phyloP scores from a whole-genome alignment of 768 basidiomycete genomes.

The Auriscalpium microsporum region DNA sequence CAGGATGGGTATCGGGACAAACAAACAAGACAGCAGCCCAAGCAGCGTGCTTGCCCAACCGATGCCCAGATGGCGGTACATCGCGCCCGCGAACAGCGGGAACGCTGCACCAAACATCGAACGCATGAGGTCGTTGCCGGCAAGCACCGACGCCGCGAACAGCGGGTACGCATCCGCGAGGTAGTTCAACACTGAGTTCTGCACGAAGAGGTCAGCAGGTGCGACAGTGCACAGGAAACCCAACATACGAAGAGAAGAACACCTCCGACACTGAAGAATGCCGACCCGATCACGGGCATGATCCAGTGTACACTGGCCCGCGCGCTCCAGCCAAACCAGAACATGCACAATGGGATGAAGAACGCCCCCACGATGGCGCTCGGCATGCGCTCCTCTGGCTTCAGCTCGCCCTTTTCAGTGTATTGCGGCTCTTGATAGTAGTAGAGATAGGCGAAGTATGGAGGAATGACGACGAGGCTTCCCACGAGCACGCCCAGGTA shows the following conservation, averaged over 20 bases:
- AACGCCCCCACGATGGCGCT: constrained; percentile 25
- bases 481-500: constrained; percentile 19
- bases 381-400: constrained; percentile 26
- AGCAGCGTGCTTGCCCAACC: constrained; percentile 21
- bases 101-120: constrained; percentile 14
- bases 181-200: constrained; percentile 22
- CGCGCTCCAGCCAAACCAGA: constrained; percentile 28
- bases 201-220: constrained; percentile 23
- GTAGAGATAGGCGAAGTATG: constrained; percentile 9
- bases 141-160: constrained; percentile 26
- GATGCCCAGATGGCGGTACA: constrained; percentile 19
- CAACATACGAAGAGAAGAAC: constrained; percentile 24
- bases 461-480: constrained; percentile 1
- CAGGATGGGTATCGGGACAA: constrained; percentile 19
- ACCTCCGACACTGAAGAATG: constrained; percentile 21
- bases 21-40: constrained; percentile 17
- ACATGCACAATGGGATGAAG: constrained; percentile 23
- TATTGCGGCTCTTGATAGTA: constrained; percentile 7
- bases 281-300: constrained; percentile 24
- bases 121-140: constrained; percentile 27
- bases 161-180: constrained; percentile 24
- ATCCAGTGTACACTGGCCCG: constrained; percentile 26
- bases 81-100: constrained; percentile 15
- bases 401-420: constrained; percentile 10
- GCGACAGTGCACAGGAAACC: constrained; percentile 16